Conservation (phyloP, 2,329 filamentous ascomycete species). For the Fusarium clavum region DNA sequence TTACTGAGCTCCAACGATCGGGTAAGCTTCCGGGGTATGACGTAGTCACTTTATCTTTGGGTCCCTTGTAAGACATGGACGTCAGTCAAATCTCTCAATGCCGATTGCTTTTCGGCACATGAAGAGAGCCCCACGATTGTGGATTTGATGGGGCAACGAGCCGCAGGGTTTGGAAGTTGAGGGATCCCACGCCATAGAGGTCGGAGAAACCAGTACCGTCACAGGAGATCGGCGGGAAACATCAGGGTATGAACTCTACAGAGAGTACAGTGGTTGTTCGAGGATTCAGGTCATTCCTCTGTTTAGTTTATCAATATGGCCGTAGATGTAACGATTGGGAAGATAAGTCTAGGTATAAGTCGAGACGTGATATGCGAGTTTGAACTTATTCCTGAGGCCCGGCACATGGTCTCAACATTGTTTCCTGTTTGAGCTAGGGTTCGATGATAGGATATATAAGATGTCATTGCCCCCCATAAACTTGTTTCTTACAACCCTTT, state of each 20-base stretch:
- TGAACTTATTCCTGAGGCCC: too few species aligned
- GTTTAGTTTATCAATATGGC: too few species aligned
- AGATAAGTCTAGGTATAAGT: rapidly evolving
- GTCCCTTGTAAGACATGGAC: not conserved
- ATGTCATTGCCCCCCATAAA: rapidly evolving
- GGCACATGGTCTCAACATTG: not conserved
- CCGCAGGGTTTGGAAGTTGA: not conserved
- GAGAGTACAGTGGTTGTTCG: too few species aligned
- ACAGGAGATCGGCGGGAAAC: not conserved
- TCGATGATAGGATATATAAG: not conserved
- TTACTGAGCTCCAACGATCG: not conserved
- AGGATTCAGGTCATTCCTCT: too few species aligned
- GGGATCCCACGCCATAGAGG: not conserved
- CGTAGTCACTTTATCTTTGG: not conserved
- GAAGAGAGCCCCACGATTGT: too few species aligned
- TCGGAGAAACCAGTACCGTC: not conserved
- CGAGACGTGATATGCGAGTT: too few species aligned
- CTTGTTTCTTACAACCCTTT: not conserved
- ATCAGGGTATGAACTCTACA: not conserved
- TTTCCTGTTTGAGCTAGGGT: not conserved
- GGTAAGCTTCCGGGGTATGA: not conserved
- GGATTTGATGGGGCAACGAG: not conserved
- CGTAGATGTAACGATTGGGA: rapidly evolving
- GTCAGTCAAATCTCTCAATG: not conserved
- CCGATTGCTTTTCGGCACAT: not conserved